A percentile compares a stretch with the other conserved stretches of the same genome.
These are phyloP conservation scores for Rhizopogon vesiculosus DNA, from an alignment of 768 basidiomycete species.

Conservation along the genomic window DNA sequence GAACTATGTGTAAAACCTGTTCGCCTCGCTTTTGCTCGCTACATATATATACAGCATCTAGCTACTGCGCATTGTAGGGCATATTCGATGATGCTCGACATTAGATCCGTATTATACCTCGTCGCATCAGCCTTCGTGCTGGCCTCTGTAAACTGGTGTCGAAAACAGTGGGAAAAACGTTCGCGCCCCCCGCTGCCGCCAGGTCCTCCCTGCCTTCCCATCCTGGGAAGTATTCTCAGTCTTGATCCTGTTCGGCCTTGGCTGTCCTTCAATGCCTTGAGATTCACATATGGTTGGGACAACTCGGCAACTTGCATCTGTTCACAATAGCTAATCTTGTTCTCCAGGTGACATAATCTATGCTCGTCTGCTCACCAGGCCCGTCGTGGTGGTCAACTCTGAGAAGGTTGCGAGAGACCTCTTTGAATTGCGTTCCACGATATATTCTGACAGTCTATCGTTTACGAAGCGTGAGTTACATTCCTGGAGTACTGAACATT, in stretches of 20 bases:
- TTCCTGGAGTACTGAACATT: neutral
- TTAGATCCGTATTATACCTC: too few relatives aligned
- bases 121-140: too few relatives aligned
- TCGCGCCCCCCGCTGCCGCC: constrained; percentile 6
- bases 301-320: neutral
- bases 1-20: too few relatives aligned
- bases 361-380: constrained; percentile 20
- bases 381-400: constrained; percentile 30
- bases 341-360: constrained; percentile 24
- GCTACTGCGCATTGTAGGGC: too few relatives aligned
- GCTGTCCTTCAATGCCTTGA: constrained; percentile 14
- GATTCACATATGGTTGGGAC: constrained; percentile 7
- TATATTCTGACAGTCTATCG: constrained; percentile 25
- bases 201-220: constrained; percentile 11
- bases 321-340: neutral
- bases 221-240: constrained; percentile 13
- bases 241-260: constrained; percentile 7
- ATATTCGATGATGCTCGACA: too few relatives aligned
- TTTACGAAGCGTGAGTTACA: neutral
- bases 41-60: too few relatives aligned
- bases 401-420: constrained; percentile 26
- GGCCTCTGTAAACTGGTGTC: too few relatives aligned
- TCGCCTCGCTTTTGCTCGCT: too few relatives aligned
- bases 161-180: too few relatives aligned
- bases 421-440: constrained; percentile 31